Conservation (phyloP, 331 rosid genomes). For the Telfairia occidentalis region DNA sequence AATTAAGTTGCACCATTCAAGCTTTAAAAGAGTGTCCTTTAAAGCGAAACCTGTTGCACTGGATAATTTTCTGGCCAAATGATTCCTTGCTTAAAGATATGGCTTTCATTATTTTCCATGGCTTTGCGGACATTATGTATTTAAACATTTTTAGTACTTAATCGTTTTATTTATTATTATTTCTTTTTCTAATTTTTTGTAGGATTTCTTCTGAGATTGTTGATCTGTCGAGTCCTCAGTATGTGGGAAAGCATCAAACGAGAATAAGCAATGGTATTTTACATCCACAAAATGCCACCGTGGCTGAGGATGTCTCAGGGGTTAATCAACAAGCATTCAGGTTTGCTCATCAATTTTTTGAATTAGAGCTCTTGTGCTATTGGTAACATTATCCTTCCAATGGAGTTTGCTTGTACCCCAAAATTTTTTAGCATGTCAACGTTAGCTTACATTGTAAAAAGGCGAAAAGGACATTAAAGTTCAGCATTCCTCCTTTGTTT, state of each 20-base stretch:
- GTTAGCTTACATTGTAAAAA: not conserved
- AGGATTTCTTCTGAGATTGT: slow-evolving; percentile 74
- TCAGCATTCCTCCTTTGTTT: not conserved
- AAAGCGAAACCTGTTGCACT: not conserved
- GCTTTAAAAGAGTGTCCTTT: not conserved
- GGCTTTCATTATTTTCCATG: not conserved
- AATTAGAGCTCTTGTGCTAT: not conserved
- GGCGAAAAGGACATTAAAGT: not conserved
- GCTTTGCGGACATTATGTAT: not conserved
- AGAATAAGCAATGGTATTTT: slow-evolving; percentile 48
- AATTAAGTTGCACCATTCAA: not conserved
- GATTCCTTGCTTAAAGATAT: not conserved
- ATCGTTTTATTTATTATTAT: slow-evolving; percentile 3
- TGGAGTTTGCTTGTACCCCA: not conserved
- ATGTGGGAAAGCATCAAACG: slow-evolving; percentile 40
- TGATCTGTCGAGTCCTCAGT: slow-evolving; percentile 52
- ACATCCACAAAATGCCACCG: slow-evolving; percentile 31
- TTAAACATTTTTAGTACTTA: not conserved
- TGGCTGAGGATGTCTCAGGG: slow-evolving; percentile 37
- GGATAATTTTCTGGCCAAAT: too few relatives aligned
- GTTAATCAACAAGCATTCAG: slow-evolving; percentile 46
- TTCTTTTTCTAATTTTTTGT: slow-evolving; percentile 23
- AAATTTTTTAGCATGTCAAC: not conserved
- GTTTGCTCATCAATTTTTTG: slow-evolving; percentile 28
- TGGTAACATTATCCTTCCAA: not conserved